These are phyloP conservation scores for Alisma plantagoaquatica DNA, from an alignment of 106 monocot genomes.

Conservation along the genomic window DNA sequence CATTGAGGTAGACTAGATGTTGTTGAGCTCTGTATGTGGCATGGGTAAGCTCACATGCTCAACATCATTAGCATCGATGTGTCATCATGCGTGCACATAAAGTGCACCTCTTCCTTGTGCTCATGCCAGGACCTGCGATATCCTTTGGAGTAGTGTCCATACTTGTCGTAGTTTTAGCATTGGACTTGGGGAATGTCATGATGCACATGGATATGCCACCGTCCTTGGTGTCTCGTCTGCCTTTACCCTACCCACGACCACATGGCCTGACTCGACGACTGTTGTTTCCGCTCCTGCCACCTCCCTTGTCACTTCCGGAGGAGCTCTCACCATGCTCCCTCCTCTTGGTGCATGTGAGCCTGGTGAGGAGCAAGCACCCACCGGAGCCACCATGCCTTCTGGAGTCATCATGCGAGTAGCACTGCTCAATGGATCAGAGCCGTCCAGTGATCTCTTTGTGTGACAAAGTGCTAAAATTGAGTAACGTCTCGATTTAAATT, in stretches of 20 bases:
- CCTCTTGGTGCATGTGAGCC: background rate
- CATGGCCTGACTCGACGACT: background rate
- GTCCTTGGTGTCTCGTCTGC: too few relatives aligned
- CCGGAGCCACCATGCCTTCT: background rate
- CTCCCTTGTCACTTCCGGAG: background rate
- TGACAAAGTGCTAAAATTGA: background rate
- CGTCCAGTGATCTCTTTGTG: background rate
- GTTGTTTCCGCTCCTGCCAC: background rate
- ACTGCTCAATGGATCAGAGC: background rate
- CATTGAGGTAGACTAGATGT: background rate
- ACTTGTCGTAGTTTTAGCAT: background rate
- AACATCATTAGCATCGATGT: background rate
- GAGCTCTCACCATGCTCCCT: background rate
- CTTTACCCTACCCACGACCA: too few relatives aligned
- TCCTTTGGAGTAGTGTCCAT: background rate
- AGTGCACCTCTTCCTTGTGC: background rate
- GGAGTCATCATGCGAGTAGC: background rate
- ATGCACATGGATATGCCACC: too few relatives aligned
- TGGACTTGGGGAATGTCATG: too few relatives aligned
- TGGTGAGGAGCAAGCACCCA: background rate
- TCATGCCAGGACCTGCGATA: background rate
- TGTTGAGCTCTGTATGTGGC: too few relatives aligned
- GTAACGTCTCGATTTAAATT: too few relatives aligned
- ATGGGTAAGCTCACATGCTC: too few relatives aligned
- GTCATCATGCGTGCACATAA: background rate